These are phyloP conservation scores for Amesomyces nigricolor DNA, from an alignment of 2,329 filamentous ascomycete species.

Conservation along the genomic window DNA sequence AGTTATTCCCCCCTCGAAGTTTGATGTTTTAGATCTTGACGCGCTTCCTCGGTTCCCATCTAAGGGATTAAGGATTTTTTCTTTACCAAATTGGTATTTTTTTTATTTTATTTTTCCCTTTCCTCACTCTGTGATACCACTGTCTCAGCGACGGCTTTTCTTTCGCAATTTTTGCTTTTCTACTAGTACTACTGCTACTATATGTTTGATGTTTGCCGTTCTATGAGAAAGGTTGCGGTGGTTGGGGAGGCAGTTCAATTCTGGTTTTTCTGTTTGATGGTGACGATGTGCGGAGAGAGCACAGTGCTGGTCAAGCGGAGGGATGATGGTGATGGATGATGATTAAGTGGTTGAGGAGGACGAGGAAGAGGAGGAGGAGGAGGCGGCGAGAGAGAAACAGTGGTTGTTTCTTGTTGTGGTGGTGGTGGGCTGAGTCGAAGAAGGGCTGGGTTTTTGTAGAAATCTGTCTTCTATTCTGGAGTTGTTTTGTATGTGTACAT, in stretches of 20 bases:
- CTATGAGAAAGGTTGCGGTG: no score
- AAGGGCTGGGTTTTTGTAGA: background rate
- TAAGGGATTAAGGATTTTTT: background rate
- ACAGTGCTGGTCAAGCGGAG: no score
- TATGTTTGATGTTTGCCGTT: background rate
- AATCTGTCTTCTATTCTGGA: background rate
- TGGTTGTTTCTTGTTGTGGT: background rate
- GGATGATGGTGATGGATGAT: no score
- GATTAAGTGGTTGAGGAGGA: no score
- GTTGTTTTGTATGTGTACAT: no score
- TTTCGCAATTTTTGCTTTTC: background rate
- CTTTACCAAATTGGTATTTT: background rate
- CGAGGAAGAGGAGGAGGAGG: background rate
- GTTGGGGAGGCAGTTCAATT: no score
- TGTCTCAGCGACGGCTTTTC: conserved; percentile 15
- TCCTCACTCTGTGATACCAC: conserved; percentile 18
- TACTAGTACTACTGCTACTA: no score
- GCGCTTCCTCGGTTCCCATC: background rate
- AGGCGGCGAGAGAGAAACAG: background rate
- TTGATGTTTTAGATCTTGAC: background rate
- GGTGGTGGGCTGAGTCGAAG: background rate
- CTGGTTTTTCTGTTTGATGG: no score
- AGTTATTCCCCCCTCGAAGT: no score
- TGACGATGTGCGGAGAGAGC: no score
- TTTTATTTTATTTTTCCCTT: background rate